Conservation (phyloP, 148 eudicot species). For the Silene conica region DNA sequence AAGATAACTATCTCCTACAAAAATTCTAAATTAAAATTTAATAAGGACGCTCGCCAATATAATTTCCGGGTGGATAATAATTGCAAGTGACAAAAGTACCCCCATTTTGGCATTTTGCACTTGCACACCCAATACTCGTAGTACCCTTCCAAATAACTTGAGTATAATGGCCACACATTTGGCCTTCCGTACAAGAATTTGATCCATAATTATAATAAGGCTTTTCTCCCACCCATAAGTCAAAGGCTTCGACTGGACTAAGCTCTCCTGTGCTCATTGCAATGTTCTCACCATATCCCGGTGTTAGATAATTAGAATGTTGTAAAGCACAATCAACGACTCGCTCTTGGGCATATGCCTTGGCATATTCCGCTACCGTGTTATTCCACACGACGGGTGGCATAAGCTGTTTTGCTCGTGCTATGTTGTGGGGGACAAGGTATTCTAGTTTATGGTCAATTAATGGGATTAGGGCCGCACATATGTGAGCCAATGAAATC, state of each 20-base stretch:
- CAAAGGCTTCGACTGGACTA: slow-evolving; percentile 29
- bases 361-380: slow-evolving; percentile 34
- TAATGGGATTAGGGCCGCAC: neutral
- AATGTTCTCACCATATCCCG: slow-evolving; percentile 52
- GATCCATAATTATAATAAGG: slow-evolving; percentile 31
- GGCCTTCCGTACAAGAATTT: slow-evolving; percentile 38
- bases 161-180: slow-evolving; percentile 45
- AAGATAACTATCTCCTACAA: neutral
- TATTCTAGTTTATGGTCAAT: neutral
- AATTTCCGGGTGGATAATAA: slow-evolving; percentile 57
- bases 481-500: slow-evolving; percentile 1
- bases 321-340: slow-evolving; percentile 37
- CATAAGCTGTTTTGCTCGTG: slow-evolving; percentile 29
- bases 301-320: slow-evolving; percentile 26
- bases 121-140: slow-evolving; percentile 48
- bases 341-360: slow-evolving; percentile 40
- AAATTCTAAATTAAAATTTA: slow-evolving; percentile 13
- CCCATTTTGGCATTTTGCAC: slow-evolving; percentile 37
- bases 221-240: slow-evolving; percentile 45
- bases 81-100: slow-evolving; percentile 49
- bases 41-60: slow-evolving; percentile 43
- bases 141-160: slow-evolving; percentile 55
- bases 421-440: slow-evolving; percentile 40
- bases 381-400: slow-evolving; percentile 43
- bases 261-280: slow-evolving; percentile 34